phyloP scores from a whole-genome alignment of 1,284 basidiomycete genomes.

The Puccinia horiana region DNA sequence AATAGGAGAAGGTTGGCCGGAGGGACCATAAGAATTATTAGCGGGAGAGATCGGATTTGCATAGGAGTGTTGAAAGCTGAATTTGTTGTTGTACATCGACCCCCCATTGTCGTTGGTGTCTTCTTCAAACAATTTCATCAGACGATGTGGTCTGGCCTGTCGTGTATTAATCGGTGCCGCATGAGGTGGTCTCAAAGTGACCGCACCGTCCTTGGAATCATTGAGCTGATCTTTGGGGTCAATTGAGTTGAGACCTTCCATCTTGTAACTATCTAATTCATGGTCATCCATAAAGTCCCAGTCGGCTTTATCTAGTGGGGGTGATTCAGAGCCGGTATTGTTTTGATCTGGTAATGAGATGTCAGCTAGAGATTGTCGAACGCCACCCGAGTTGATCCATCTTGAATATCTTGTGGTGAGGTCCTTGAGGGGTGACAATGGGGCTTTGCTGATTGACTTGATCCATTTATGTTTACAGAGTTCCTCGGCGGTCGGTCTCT shows the following conservation, averaged over 20 bases:
- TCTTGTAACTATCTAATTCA: not conserved
- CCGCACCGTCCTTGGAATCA: constrained; percentile 23
- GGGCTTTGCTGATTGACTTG: constrained; percentile 71
- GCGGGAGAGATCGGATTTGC: constrained; percentile 5
- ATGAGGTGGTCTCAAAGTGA: constrained; percentile 25
- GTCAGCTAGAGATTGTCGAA: constrained; percentile 74
- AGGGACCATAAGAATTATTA: not conserved
- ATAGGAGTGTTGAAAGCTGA: constrained; percentile 3
- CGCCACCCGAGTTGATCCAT: constrained; percentile 78
- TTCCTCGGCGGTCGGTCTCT: constrained; percentile 88
- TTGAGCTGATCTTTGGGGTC: not conserved
- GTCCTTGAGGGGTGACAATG: constrained; percentile 75
- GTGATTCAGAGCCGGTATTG: constrained; percentile 13
- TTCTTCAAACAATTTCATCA: constrained; percentile 46
- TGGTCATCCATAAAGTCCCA: constrained; percentile 48
- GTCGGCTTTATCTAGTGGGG: constrained; percentile 30
- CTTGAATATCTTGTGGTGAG: constrained; percentile 73
- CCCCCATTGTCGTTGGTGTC: constrained; percentile 4
- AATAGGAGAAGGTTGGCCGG: constrained; percentile 24
- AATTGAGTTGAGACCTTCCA: not conserved
- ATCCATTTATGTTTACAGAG: constrained; percentile 91
- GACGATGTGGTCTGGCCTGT: constrained; percentile 19
- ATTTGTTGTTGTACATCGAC: constrained; percentile 12
- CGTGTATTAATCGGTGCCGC: not conserved
- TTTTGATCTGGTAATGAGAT: constrained; percentile 52